Evolutionary conservation across 306 rosid species (phyloP), one percentile per base, ranked within the genome.

Genomic region (Ochetophila trinervis): DNA sequence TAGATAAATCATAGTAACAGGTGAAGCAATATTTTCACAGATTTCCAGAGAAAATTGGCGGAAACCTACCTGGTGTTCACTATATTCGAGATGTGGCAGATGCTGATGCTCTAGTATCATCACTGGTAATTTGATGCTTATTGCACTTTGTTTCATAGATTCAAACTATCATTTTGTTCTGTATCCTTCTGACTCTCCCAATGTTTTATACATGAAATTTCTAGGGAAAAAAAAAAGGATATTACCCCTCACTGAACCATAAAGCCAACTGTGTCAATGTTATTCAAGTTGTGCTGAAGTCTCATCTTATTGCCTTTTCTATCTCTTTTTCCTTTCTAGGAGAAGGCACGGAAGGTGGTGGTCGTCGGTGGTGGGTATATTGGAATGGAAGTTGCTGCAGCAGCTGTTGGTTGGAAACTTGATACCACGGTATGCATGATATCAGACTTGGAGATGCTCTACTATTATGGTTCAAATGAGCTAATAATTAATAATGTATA

Each of bases 301-400:
- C 45, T 40, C 2, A 40, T 40, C 45, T 40, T 12, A 40, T 40
- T 40, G 45, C 14, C 45, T n/a, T 66, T 42, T 72, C 34, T 48
- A 24, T 65, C 62, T 64, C 56, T 37, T 60, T 52, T 59, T 40
- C 49, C 62, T 27, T 27, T 74, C 54, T 74, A 92, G 96, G 88
- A 67, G 81, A 87, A 84, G 74, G 78, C 96, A 70, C 75, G 65
- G 72, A 89, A 85, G 84, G 85, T 89, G 75, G 95, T 85, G 51
- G 71, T 92, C 62, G 95, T 92, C 50, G 98, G 98, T 58, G 98
- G 98, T 77, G 98, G 98, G 65, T 89, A 92, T 73, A 92, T 92
- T 68, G 98, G 98, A 60, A 82, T 89, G 97, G 97, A 93, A 86
- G 84, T 89, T 79, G 98, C 95, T 57, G 98, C 98, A 22, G 98